These are phyloP conservation scores for Saccharomyces hybrid DNA, from an alignment of 1,139 yeast species.

Conservation along the genomic window DNA sequence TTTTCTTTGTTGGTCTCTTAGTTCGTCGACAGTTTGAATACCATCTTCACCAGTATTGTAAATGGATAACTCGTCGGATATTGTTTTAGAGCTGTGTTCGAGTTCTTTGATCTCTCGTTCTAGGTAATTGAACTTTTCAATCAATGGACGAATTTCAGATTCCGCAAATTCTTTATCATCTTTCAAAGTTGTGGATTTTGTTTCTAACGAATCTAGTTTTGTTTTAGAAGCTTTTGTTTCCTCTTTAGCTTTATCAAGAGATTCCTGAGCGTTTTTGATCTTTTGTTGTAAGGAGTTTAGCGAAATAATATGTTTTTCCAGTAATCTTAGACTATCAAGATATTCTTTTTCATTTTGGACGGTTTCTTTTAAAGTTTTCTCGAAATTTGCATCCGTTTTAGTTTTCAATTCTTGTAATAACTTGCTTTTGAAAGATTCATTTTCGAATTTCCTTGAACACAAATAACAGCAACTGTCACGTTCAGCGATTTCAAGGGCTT, in stretches of 20 bases:
- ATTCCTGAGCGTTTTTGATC: neutral
- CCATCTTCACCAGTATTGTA: slow-evolving; percentile 16
- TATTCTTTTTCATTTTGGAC: slow-evolving; percentile 38
- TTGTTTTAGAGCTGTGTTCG: slow-evolving; percentile 35
- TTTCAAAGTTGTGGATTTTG: slow-evolving; percentile 13
- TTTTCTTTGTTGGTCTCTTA: slow-evolving; percentile 44
- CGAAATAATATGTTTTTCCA: slow-evolving; percentile 21
- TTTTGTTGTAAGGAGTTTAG: slow-evolving; percentile 3
- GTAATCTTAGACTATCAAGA: slow-evolving; percentile 31
- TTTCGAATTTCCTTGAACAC: slow-evolving; percentile 56
- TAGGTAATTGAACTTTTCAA: slow-evolving; percentile 18
- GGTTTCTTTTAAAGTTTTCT: slow-evolving; percentile 28
- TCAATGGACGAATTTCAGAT: slow-evolving; percentile 16
- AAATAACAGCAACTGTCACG: slow-evolving; percentile 50
- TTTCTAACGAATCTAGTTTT: slow-evolving; percentile 24
- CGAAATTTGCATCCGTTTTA: slow-evolving; percentile 30
- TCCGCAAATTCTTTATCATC: slow-evolving; percentile 18
- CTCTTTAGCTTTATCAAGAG: neutral
- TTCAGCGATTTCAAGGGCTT: slow-evolving; percentile 57
- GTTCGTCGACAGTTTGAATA: slow-evolving; percentile 38
- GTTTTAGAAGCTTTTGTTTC: slow-evolving; percentile 5
- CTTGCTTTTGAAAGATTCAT: slow-evolving; percentile 26
- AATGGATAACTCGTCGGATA: slow-evolving; percentile 33
- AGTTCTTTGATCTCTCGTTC: slow-evolving; percentile 30
- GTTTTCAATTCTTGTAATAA: slow-evolving; percentile 33